phyloP scores from a whole-genome alignment of 1,284 basidiomycete genomes.

The Ceratobasidium sp. region DNA sequence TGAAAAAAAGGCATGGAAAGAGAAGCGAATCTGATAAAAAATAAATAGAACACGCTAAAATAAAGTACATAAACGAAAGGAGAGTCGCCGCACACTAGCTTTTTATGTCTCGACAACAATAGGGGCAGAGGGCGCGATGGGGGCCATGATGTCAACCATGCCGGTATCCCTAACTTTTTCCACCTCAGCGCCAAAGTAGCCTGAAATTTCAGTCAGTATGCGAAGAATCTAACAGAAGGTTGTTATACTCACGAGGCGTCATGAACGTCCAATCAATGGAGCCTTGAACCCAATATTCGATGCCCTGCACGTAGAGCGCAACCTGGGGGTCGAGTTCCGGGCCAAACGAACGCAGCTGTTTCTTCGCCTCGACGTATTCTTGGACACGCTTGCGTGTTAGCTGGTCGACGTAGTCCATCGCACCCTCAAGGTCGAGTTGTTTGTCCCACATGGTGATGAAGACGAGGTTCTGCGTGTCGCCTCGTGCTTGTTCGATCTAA shows the following conservation, averaged over 20 bases:
- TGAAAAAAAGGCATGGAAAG: conserved; percentile 3
- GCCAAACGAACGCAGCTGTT: conserved; percentile 59
- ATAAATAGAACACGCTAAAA: conserved; percentile 8
- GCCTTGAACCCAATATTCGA: conserved; percentile 64
- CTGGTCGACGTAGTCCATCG: conserved; percentile 58
- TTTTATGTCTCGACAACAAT: conserved; percentile 24
- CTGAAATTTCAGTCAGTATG: conserved; percentile 9
- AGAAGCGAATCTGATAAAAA: conserved; percentile 12
- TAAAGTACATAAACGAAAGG: conserved; percentile 14
- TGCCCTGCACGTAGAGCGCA: conserved; percentile 56
- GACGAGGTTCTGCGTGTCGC: conserved; percentile 64
- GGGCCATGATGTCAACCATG: conserved; percentile 41
- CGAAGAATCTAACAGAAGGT: background rate
- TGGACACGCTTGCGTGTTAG: conserved; percentile 60
- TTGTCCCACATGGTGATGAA: conserved; percentile 62
- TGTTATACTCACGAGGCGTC: conserved; percentile 40
- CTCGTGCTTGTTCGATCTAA: conserved; percentile 59
- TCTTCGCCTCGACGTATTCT: conserved; percentile 58
- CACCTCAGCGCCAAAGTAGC: conserved; percentile 42
- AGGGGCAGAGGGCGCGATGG: conserved; percentile 35
- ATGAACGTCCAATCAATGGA: conserved; percentile 62
- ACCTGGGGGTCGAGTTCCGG: conserved; percentile 58
- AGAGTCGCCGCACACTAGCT: background rate
- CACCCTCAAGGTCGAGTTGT: conserved; percentile 59
- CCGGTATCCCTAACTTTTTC: conserved; percentile 42